A percentile compares a stretch with the other conserved stretches of the same genome.
phyloP scores from a whole-genome alignment of 176 grass and related monocot genomes.

The Olyra latifolia region DNA sequence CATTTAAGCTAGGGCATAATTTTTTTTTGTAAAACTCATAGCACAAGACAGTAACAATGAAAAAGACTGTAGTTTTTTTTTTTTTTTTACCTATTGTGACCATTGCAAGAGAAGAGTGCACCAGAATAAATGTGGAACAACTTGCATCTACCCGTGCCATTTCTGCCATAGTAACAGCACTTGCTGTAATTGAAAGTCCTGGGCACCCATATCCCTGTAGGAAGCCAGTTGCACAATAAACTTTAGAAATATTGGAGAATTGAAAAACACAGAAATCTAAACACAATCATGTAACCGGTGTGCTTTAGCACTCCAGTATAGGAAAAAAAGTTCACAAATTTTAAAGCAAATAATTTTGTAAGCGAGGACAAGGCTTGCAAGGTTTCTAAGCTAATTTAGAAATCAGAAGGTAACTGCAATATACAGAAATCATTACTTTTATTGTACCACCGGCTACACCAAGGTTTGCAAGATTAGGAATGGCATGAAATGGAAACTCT shows the following conservation, averaged over 20 bases:
- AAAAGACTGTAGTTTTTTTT: not conserved
- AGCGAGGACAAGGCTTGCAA: not conserved
- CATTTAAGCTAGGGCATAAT: not conserved
- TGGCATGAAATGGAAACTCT: conserved; percentile 64
- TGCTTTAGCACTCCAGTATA: not conserved
- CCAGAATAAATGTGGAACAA: conserved; percentile 72
- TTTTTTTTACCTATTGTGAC: conserved; percentile 58
- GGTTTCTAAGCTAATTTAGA: not conserved
- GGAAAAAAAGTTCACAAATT: not conserved
- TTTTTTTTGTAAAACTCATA: not conserved
- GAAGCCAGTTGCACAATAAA: not conserved
- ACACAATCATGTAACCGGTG: not conserved
- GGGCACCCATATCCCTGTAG: conserved; percentile 69
- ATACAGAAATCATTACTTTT: conserved; percentile 40
- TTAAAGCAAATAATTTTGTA: not conserved
- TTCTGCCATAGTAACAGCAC: conserved; percentile 66
- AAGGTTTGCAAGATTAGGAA: conserved; percentile 64
- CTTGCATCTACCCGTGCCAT: conserved; percentile 72
- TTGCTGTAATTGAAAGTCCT: conserved; percentile 62
- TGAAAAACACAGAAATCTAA: conserved; percentile 1
- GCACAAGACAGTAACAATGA: not conserved
- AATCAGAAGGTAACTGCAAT: not conserved
- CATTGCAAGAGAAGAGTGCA: conserved; percentile 80
- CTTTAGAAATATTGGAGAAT: conserved; percentile 4
- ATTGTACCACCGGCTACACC: conserved; percentile 66